phyloP scores from a whole-genome alignment of 805 yeast species.

The Grigorovia yakushimaensis region DNA sequence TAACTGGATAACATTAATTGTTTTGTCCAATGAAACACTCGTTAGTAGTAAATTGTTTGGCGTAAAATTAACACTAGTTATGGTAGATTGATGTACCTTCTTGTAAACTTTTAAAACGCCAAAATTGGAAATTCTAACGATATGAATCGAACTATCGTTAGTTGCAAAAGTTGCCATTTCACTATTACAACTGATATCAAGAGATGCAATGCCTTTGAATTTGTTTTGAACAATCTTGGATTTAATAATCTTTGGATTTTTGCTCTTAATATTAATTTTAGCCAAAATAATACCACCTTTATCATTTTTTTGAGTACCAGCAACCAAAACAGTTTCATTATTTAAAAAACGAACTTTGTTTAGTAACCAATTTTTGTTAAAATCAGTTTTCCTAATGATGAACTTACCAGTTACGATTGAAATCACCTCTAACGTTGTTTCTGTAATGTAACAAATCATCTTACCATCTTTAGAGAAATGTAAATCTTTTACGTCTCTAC shows the following conservation, averaged over 20 bases:
- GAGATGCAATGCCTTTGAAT: slow-evolving; percentile 29
- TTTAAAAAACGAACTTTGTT: slow-evolving; percentile 31
- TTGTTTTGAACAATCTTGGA: slow-evolving; percentile 23
- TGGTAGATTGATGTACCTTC: slow-evolving; percentile 67
- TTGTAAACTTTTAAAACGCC: slow-evolving; percentile 40
- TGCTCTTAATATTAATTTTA: neutral
- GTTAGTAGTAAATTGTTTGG: slow-evolving; percentile 60
- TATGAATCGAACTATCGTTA: slow-evolving; percentile 52
- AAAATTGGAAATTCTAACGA: slow-evolving; percentile 46
- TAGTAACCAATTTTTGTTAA: slow-evolving; percentile 23
- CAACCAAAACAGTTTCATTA: slow-evolving; percentile 32
- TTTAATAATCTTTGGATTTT: neutral
- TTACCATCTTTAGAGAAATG: slow-evolving; percentile 60
- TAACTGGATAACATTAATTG: slow-evolving; percentile 51
- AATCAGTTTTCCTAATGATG: slow-evolving; percentile 29
- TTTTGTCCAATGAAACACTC: slow-evolving; percentile 67
- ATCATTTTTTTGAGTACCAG: slow-evolving; percentile 15
- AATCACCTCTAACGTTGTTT: slow-evolving; percentile 37
- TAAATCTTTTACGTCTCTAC: slow-evolving; percentile 52
- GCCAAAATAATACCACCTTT: neutral
- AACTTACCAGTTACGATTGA: slow-evolving; percentile 35
- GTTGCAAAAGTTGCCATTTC: slow-evolving; percentile 36
- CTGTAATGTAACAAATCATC: slow-evolving; percentile 53
- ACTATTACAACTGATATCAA: slow-evolving; percentile 32
- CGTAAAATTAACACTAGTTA: slow-evolving; percentile 62